Conservation (phyloP, 2,329 filamentous ascomycete species). For the Diaporthe sp. region DNA sequence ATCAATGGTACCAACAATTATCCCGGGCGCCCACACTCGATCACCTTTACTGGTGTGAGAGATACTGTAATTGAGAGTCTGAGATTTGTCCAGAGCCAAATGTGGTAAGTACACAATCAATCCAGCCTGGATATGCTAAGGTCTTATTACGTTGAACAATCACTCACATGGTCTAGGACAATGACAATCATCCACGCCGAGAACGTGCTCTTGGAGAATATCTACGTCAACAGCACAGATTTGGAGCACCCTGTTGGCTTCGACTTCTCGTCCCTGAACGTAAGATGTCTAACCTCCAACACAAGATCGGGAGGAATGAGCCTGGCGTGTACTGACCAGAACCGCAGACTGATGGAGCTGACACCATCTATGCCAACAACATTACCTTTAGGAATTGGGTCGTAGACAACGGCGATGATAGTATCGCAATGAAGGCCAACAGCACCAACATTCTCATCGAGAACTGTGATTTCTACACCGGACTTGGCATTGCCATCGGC, state of each 20-base stretch:
- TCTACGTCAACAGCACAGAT: conserved; percentile 41
- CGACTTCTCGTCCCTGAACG: conserved; percentile 40
- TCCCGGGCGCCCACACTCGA: conserved; percentile 47
- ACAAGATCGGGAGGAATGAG: neutral
- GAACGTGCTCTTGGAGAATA: conserved; percentile 38
- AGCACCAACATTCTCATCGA: conserved; percentile 55
- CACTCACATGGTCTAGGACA: conserved; percentile 18
- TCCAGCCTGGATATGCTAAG: neutral
- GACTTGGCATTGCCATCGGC: conserved; percentile 54
- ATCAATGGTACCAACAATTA: conserved; percentile 48
- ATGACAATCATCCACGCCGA: conserved; percentile 42
- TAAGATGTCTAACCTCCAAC: neutral
- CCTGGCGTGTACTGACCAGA: neutral
- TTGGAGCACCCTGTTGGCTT: conserved; percentile 36
- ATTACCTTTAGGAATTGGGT: conserved; percentile 38
- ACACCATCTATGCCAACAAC: conserved; percentile 39
- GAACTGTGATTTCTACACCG: conserved; percentile 55
- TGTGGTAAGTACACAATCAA: conserved; percentile 33
- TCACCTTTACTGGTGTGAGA: conserved; percentile 43
- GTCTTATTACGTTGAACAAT: neutral
- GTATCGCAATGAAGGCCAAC: conserved; percentile 57
- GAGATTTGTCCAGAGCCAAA: conserved; percentile 39
- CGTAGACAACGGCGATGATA: conserved; percentile 50
- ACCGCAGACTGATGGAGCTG: conserved; percentile 38
- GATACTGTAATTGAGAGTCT: conserved; percentile 36